Percentiles rank a stretch among this genome's conserved stretches.
Conservation (phyloP, 805 yeast species). For the Candida sonorensis region DNA sequence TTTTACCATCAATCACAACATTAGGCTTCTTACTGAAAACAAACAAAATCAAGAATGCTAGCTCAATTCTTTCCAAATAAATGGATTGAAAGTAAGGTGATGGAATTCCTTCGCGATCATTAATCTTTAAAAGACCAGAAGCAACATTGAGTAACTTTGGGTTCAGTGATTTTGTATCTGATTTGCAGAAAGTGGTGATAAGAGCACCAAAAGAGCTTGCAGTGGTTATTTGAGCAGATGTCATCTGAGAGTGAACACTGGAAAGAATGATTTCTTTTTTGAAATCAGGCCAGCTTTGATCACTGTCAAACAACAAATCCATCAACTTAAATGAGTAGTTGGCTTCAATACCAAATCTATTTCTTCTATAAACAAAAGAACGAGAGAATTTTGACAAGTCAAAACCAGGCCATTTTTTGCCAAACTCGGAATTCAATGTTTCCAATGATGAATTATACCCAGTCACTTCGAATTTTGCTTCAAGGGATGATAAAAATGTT, state of each 20-base stretch:
- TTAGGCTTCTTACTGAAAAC: slow-evolving; percentile 30
- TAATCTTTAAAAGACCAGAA: slow-evolving; percentile 42
- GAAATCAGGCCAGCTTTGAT: slow-evolving; percentile 41
- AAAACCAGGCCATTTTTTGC: slow-evolving; percentile 34
- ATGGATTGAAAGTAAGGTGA: slow-evolving; percentile 41
- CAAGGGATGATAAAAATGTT: slow-evolving; percentile 30
- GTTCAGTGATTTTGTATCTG: slow-evolving; percentile 23
- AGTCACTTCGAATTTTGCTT: slow-evolving; percentile 29
- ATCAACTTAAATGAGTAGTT: slow-evolving; percentile 56
- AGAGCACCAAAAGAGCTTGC: slow-evolving; percentile 78
- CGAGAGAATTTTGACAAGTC: slow-evolving; percentile 46
- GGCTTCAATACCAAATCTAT: slow-evolving; percentile 44
- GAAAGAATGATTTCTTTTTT: slow-evolving; percentile 48
- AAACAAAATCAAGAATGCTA: slow-evolving; percentile 49
- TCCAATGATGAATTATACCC: slow-evolving; percentile 19
- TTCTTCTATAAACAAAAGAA: slow-evolving; percentile 37
- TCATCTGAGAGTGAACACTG: slow-evolving; percentile 56
- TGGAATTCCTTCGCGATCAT: slow-evolving; percentile 44
- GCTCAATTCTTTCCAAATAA: slow-evolving; percentile 57
- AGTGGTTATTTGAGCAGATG: slow-evolving; percentile 59
- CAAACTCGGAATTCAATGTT: slow-evolving; percentile 39
- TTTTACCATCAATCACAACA: slow-evolving; percentile 26
- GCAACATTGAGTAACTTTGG: slow-evolving; percentile 30
- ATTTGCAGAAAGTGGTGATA: slow-evolving; percentile 56
- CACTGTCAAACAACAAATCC: slow-evolving; percentile 47